A percentile compares a stretch with the other conserved stretches of the same genome.
Evolutionary conservation across 257 asterid species (phyloP).

Genomic region (Primulina eburnea): DNA sequence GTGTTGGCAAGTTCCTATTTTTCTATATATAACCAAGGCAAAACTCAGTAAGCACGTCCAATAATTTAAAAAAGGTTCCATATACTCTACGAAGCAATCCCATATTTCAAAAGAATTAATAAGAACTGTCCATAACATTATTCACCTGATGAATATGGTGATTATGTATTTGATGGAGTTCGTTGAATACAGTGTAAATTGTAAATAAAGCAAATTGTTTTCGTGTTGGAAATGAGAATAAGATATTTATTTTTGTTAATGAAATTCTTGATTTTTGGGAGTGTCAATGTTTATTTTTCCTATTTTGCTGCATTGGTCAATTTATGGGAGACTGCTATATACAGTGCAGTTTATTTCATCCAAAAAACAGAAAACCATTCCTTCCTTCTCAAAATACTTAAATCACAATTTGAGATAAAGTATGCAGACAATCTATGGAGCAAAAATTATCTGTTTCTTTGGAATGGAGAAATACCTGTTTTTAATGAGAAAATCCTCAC

Average conservation of each 20-base stretch:
- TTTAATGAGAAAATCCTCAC: slow-evolving; percentile 62
- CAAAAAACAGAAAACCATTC: slow-evolving; percentile 2
- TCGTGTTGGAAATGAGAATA: too few species aligned
- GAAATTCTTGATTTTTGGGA: not conserved
- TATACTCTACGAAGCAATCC: not conserved
- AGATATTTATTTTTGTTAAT: too few species aligned
- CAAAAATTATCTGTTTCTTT: slow-evolving; percentile 24
- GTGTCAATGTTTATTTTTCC: not conserved
- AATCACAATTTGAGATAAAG: slow-evolving; percentile 18
- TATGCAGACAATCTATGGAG: slow-evolving; percentile 1
- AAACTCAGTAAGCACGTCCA: not conserved
- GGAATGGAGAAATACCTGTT: slow-evolving; percentile 51
- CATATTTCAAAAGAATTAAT: not conserved
- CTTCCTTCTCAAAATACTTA: not conserved
- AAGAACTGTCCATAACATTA: not conserved
- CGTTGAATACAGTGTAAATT: not conserved
- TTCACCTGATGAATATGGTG: not conserved
- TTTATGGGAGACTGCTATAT: not conserved
- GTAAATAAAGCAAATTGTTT: not conserved
- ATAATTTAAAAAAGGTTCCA: not conserved
- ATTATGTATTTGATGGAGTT: too few species aligned
- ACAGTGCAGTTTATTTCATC: slow-evolving; percentile 1
- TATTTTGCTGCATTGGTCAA: too few species aligned
- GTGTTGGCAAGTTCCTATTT: not conserved
- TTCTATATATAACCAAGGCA: too few species aligned